Evolutionary conservation across 1,284 basidiomycete species (phyloP), one percentile per base, ranked within the genome.

Genomic region (Lentinula novae-zelandiae): DNA sequence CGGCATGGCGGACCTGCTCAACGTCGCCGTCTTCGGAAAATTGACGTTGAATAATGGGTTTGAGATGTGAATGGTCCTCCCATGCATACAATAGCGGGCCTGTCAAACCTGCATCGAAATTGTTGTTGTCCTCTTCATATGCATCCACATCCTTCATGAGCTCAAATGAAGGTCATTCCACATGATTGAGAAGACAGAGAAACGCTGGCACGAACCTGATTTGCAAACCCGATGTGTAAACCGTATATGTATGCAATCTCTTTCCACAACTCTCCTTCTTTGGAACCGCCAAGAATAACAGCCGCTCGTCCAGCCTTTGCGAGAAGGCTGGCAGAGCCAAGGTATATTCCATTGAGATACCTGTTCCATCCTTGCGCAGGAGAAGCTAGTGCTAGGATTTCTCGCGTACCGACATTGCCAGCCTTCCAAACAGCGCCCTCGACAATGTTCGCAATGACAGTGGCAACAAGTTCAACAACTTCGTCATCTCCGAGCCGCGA

Each of bases 381-480:
- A 39, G 69, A 72, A 60, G 73, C 70, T 15, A 60, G 48, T 4
- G 53, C 10, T 3, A 40, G 9, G 22, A 36, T 7, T 22, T 15
- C 20, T 50, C 36, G 53, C 36, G 60, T 55, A 10, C 54, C 53
- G 15, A 61, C 60, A 36, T 76, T 74, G 67, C 80, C 80, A 73
- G 93, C 81, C 73, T 94, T 92, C 79, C 93, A 79, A 27, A 95
- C 87, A 74, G 94, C 92, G 15, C 92, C 92, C 69, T 95, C 92
- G 46, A 93, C 92, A 9, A 94, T 77, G 71, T 95, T 95, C 13
- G 90, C 85, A 66, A 95, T 87, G 54, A 93, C 89, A 61, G 84
- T 87, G 0, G 92, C 84, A 58, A 95, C 85, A 60, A 95, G 77
- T 74, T 95, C 92, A 60, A 93, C 89, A 54, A 92, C 92, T 70